These are phyloP conservation scores for Uncinocarpus reesii DNA, from an alignment of 2,329 filamentous ascomycete genomes.

Conservation along the genomic window DNA sequence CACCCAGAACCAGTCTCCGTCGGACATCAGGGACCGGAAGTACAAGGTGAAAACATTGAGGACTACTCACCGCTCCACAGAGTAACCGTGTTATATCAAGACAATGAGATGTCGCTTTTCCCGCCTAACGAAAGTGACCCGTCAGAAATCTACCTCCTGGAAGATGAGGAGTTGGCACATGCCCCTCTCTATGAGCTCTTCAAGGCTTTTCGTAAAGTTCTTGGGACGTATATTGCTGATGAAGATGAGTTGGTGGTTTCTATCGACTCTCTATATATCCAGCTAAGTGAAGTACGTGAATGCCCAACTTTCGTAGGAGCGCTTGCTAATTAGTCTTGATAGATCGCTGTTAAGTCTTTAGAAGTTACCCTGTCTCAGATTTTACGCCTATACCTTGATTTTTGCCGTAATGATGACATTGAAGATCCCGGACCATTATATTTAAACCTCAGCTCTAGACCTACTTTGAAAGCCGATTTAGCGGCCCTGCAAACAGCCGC, in stretches of 20 bases:
- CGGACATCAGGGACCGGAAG: slow-evolving; percentile 5
- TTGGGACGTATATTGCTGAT: slow-evolving; percentile 45
- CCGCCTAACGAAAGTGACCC: slow-evolving; percentile 45
- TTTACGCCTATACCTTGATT: slow-evolving; percentile 48
- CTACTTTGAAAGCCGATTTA: slow-evolving; percentile 45
- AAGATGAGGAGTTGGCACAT: slow-evolving; percentile 46
- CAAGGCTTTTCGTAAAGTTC: slow-evolving; percentile 44
- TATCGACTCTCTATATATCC: slow-evolving; percentile 46
- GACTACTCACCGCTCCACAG: slow-evolving; percentile 29
- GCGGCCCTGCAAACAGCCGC: slow-evolving; percentile 44
- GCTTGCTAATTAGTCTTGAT: slow-evolving; percentile 23
- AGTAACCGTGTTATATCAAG: slow-evolving; percentile 47
- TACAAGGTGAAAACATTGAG: slow-evolving; percentile 14
- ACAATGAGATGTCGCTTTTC: slow-evolving; percentile 49
- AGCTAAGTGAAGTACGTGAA: slow-evolving; percentile 47
- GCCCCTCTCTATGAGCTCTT: slow-evolving; percentile 48
- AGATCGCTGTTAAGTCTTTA: slow-evolving; percentile 43
- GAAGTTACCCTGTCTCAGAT: slow-evolving; percentile 47
- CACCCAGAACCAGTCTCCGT: background rate
- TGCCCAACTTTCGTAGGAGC: background rate
- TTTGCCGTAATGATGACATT: slow-evolving; percentile 50
- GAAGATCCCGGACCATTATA: slow-evolving; percentile 47
- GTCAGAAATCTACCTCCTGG: slow-evolving; percentile 47
- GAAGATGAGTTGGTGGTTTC: slow-evolving; percentile 49
- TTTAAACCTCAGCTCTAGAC: slow-evolving; percentile 45